These are phyloP conservation scores for Chalciporus pseudorubinellus DNA, from an alignment of 768 basidiomycete genomes.

Conservation along the genomic window DNA sequence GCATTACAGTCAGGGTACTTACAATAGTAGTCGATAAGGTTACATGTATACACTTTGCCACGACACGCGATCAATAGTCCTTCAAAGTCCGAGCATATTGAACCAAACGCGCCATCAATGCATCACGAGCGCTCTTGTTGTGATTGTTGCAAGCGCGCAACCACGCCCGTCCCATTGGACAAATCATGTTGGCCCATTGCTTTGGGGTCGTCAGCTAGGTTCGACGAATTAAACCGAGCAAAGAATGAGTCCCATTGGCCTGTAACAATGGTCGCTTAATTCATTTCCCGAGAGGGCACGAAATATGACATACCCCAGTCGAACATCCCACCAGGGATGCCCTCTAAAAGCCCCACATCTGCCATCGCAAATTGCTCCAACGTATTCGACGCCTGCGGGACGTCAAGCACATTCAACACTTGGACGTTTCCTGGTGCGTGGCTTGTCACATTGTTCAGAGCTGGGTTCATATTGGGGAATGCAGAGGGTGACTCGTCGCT, in stretches of 20 bases:
- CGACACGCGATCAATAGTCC: background rate
- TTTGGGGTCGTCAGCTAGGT: constrained; percentile 3
- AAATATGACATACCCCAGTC: constrained; percentile 68
- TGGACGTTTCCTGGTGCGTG: constrained; percentile 55
- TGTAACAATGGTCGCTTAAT: constrained; percentile 27
- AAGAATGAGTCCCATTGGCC: constrained; percentile 86
- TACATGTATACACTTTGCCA: constrained; percentile 19
- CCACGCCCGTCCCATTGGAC: background rate
- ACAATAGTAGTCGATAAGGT: constrained; percentile 1
- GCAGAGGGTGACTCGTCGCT: constrained; percentile 24
- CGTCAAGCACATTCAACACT: constrained; percentile 74
- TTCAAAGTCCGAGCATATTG: background rate
- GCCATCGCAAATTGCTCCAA: constrained; percentile 65
- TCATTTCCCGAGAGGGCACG: background rate
- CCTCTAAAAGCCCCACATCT: constrained; percentile 70
- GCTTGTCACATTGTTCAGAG: constrained; percentile 52
- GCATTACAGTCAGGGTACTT: no score
- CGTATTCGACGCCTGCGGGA: constrained; percentile 49
- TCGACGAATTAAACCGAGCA: constrained; percentile 46
- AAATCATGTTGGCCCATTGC: background rate
- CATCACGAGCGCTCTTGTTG: background rate
- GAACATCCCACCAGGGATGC: constrained; percentile 82
- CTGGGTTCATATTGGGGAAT: constrained; percentile 69
- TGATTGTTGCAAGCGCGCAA: background rate
- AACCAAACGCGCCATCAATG: background rate